phyloP scores from a whole-genome alignment of 208 protist genomes.

The Lotmaria passim region DNA sequence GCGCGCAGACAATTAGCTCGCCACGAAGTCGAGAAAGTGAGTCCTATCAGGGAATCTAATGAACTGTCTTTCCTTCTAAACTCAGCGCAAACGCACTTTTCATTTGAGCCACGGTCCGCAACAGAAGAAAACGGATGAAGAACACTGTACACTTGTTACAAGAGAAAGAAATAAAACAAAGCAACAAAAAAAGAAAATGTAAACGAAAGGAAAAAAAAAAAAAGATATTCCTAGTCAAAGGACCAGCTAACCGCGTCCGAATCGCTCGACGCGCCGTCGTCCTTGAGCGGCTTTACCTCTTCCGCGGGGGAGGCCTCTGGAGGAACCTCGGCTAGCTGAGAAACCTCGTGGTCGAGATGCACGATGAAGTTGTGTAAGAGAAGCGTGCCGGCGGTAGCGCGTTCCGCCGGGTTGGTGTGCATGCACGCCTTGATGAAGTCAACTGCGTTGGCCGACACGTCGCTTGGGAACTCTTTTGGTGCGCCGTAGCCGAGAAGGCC shows the following conservation, averaged over 20 bases:
- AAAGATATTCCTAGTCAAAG: conserved; percentile 28
- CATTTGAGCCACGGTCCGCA: too few relatives aligned
- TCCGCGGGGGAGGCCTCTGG: conserved; percentile 38
- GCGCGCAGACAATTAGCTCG: too few relatives aligned
- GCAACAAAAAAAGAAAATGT: conserved; percentile 16
- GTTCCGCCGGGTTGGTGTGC: conserved; percentile 54
- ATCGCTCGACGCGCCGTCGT: conserved; percentile 19
- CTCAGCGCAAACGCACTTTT: too few relatives aligned
- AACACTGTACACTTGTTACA: neutral
- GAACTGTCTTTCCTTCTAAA: too few relatives aligned
- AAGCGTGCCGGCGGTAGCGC: conserved; percentile 55
- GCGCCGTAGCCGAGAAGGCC: conserved; percentile 57
- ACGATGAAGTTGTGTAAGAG: conserved; percentile 77
- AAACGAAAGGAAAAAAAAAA: conserved; percentile 22
- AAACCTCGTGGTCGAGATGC: conserved; percentile 62
- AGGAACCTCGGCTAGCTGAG: conserved; percentile 46
- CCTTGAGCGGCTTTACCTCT: conserved; percentile 21
- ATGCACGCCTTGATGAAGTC: conserved; percentile 75
- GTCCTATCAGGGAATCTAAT: too few relatives aligned
- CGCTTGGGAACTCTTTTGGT: conserved; percentile 50
- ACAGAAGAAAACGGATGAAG: too few relatives aligned
- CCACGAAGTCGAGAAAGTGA: too few relatives aligned
- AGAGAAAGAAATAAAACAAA: neutral
- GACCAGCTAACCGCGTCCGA: conserved; percentile 56
- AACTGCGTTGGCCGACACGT: conserved; percentile 44